Conservation (phyloP, 1,284 basidiomycete genomes). For the Calocybe gambosa region DNA sequence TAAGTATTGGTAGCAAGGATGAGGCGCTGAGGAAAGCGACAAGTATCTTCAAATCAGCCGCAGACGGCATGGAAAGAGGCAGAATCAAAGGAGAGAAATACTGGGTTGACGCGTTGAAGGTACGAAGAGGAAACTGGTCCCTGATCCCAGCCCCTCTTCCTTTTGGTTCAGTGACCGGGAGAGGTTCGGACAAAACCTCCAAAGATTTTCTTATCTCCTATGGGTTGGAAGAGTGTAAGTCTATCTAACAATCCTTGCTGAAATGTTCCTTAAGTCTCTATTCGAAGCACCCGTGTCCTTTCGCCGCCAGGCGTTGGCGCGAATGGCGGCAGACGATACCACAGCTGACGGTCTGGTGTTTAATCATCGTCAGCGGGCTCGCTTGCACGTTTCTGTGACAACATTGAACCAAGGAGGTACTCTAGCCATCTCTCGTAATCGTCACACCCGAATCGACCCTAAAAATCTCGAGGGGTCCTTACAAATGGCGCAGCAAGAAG, state of each 20-base stretch:
- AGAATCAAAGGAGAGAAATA: constrained; percentile 60
- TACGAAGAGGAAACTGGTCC: constrained; percentile 70
- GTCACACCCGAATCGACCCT: constrained; percentile 25
- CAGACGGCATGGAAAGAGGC: constrained; percentile 59
- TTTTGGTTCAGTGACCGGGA: constrained; percentile 57
- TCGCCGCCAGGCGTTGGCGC: constrained; percentile 61
- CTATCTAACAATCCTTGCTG: constrained; percentile 5
- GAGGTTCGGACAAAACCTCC: constrained; percentile 68
- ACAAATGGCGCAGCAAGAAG: constrained; percentile 56
- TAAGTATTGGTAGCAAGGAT: constrained; percentile 72
- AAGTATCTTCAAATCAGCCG: constrained; percentile 60
- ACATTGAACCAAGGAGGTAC: constrained; percentile 28
- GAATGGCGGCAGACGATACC: constrained; percentile 46
- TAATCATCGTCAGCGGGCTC: constrained; percentile 52
- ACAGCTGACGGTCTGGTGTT: constrained; percentile 47
- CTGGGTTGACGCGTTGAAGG: constrained; percentile 73
- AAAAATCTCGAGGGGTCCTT: constrained; percentile 45
- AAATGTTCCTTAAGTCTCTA: constrained; percentile 9
- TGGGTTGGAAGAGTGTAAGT: constrained; percentile 69
- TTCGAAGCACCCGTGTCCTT: constrained; percentile 54
- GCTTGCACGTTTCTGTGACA: constrained; percentile 51
- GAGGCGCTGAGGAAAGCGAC: constrained; percentile 68
- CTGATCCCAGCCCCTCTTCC: constrained; percentile 72
- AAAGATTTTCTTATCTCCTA: constrained; percentile 75
- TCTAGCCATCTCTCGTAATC: constrained; percentile 33